Base-by-base conservation (phyloP, 208 protist genomes). In the Trypanosoma lewisi region DNA sequence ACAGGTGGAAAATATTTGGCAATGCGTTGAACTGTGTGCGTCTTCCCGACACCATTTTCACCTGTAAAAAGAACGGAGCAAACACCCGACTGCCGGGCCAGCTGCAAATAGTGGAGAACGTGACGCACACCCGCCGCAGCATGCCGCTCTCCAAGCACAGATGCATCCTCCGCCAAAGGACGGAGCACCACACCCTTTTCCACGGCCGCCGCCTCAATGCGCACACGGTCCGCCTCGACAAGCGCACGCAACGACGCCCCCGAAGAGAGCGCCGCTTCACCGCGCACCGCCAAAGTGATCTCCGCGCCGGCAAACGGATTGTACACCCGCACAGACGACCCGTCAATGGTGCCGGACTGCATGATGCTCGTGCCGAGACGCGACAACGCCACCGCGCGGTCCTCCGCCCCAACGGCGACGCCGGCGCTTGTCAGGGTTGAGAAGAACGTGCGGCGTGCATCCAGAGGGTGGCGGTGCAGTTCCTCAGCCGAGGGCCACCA, bases 401-500 rank as follows among this genome's bases (percentile, higher is more conserved):
- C 45, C 30, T 23, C 50, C 23, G 59, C 33, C 2, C 44, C 56
- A 44, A 62, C 27, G 2, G 57, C 50, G 23, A 49, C 75, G 70
- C 78, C 52, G 41, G 60, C 36, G 19, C 49, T 65, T 12, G 83
- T 67, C 21, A 87, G 56, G 39, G 80, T 68, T 7, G 82, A 76
- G 28, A 74, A 63, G 57, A 94, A 87, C 6, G 68, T 75, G 19
- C 68, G 75, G 11, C n/a, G 14, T 0, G 68, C 23, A 44, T 77
- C 30, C 14, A 91, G 41, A 1, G 87, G 82, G 58, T 89, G 72
- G 16, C 57, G 56, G 14, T 69, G 61, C 16, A 91, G 57, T 7
- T 75, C 44, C 1, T 47, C 62, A 1, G 85, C 45, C 27, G 78
- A 28, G 4, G 88, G 88, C 88, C 88, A 94, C 88, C 88, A 94